Evolutionary conservation across 257 asterid species (phyloP).

Genomic region (Nicotiana noctiflora): DNA sequence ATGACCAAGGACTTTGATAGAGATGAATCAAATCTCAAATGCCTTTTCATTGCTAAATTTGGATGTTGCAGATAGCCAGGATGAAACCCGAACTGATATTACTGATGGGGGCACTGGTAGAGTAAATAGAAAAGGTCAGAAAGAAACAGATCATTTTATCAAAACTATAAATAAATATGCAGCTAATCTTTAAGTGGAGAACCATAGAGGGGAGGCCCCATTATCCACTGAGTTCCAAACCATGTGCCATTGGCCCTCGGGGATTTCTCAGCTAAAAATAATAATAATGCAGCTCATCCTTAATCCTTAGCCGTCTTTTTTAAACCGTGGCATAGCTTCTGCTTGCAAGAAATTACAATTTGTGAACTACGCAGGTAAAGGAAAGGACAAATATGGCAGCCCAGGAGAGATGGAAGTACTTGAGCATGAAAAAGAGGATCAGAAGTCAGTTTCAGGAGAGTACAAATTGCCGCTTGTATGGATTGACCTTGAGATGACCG

Average conservation of each 20-base stretch:
- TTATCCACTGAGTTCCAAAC: too few species aligned
- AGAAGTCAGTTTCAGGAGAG: constrained; percentile 17
- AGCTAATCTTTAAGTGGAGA: background rate
- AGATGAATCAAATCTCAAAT: constrained; percentile 63
- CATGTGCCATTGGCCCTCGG: too few species aligned
- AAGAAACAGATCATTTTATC: background rate
- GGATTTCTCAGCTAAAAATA: too few species aligned
- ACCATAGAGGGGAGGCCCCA: too few species aligned
- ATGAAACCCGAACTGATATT: constrained; percentile 13
- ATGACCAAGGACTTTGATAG: constrained; percentile 8
- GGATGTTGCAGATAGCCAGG: constrained; percentile 43
- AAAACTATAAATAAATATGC: background rate
- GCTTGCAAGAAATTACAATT: background rate
- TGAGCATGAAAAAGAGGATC: constrained; percentile 23
- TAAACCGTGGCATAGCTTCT: background rate
- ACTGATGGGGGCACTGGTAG: constrained; percentile 19
- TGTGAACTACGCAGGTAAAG: constrained; percentile 26
- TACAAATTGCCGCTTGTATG: constrained; percentile 88
- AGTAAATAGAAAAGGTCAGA: constrained; percentile 18
- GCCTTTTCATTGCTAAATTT: constrained; percentile 63
- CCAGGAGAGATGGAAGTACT: constrained; percentile 22
- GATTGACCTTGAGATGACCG: constrained; percentile 99
- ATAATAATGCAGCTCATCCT: too few species aligned
- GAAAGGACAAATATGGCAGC: constrained; percentile 18
- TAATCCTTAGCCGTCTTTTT: background rate